These are phyloP conservation scores for Mallotus japonicus DNA, from an alignment of 441 rosid genomes.

Conservation along the genomic window DNA sequence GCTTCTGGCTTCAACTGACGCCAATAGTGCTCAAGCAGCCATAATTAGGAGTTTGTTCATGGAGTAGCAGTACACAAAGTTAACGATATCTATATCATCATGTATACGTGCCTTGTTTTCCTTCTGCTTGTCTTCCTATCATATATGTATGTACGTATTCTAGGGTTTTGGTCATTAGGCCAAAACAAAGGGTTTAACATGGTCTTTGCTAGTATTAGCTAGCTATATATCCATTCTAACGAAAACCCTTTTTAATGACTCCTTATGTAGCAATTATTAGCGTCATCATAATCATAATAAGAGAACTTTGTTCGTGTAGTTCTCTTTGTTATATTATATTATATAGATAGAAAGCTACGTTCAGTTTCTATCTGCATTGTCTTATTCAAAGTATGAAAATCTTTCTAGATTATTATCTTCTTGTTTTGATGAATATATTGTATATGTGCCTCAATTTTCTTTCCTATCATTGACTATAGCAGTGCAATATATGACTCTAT, in stretches of 20 bases:
- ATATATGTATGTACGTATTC: not conserved
- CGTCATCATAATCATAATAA: slow-evolving; percentile 18
- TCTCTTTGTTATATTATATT: not conserved
- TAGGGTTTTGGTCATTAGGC: slow-evolving; percentile 34
- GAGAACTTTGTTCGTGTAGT: not conserved
- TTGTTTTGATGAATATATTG: too few relatives aligned
- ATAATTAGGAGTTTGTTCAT: slow-evolving; percentile 82
- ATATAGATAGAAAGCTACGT: not conserved
- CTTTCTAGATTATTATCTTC: not conserved
- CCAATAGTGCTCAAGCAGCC: slow-evolving; percentile 75
- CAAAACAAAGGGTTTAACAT: slow-evolving; percentile 7
- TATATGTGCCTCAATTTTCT: not conserved
- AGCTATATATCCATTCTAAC: slow-evolving; percentile 4
- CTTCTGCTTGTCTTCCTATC: not conserved
- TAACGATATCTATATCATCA: not conserved
- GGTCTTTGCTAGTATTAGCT: not conserved
- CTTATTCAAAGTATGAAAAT: not conserved
- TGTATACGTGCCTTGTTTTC: not conserved
- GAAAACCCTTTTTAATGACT: not conserved
- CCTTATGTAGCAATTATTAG: slow-evolving; percentile 8
- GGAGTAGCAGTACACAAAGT: slow-evolving; percentile 22
- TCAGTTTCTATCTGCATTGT: not conserved
- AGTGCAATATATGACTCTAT: too few relatives aligned
- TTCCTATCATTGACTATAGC: not conserved
- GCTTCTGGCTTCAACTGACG: slow-evolving; percentile 73